These are phyloP conservation scores for Cytidiella melzeri DNA, from an alignment of 768 basidiomycete genomes.

Conservation along the genomic window DNA sequence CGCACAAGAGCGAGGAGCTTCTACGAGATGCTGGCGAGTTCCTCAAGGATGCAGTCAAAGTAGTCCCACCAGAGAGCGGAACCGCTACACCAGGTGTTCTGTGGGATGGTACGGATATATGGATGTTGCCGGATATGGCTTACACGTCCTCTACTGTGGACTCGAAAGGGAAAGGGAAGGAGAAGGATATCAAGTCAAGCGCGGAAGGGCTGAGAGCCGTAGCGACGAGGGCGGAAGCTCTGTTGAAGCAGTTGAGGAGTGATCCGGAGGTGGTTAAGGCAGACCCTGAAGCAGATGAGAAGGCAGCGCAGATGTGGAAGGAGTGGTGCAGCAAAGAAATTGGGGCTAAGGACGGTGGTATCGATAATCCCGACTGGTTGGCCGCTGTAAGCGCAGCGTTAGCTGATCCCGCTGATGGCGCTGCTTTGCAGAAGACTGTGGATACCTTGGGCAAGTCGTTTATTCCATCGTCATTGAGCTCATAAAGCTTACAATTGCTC, in stretches of 20 bases:
- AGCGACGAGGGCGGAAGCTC: slow-evolving; percentile 68
- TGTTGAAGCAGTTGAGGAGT: slow-evolving; percentile 65
- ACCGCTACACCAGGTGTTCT: slow-evolving; percentile 35
- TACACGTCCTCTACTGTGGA: slow-evolving; percentile 14
- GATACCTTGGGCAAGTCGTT: slow-evolving; percentile 51
- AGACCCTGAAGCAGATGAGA: slow-evolving; percentile 65
- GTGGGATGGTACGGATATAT: slow-evolving; percentile 88
- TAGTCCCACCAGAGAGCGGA: slow-evolving; percentile 69
- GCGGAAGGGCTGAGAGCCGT: slow-evolving; percentile 47
- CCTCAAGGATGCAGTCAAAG: slow-evolving; percentile 80
- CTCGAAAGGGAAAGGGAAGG: slow-evolving; percentile 31
- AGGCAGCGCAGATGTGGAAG: slow-evolving; percentile 46
- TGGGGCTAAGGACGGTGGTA: slow-evolving; percentile 47
- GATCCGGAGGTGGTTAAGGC: slow-evolving; percentile 71
- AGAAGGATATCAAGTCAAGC: slow-evolving; percentile 26
- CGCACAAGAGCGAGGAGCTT: slow-evolving; percentile 68
- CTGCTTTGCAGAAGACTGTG: slow-evolving; percentile 43
- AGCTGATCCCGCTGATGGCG: slow-evolving; percentile 45
- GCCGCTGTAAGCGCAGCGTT: slow-evolving; percentile 42
- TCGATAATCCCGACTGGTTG: slow-evolving; percentile 53
- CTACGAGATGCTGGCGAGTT: slow-evolving; percentile 48
- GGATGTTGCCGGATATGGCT: slow-evolving; percentile 54
- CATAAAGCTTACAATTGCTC: slow-evolving; percentile 2
- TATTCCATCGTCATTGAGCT: slow-evolving; percentile 1
- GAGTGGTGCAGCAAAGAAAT: slow-evolving; percentile 52